These are phyloP conservation scores for Galerina marginata DNA, from an alignment of 768 basidiomycete genomes.

Conservation along the genomic window DNA sequence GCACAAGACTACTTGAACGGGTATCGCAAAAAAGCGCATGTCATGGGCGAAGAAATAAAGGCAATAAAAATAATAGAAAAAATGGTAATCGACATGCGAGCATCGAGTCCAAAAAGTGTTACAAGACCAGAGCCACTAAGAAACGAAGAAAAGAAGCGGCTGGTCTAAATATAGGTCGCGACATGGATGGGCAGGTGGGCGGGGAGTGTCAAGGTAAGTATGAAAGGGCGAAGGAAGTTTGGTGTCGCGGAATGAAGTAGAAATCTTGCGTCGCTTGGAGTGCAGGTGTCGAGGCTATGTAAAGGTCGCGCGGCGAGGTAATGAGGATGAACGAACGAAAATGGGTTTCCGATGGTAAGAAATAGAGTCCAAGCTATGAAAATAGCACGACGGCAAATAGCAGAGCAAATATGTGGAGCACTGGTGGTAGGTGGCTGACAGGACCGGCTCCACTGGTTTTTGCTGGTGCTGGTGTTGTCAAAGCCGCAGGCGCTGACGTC, in stretches of 20 bases:
- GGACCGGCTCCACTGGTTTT: constrained; percentile 3
- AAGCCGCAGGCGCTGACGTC: constrained; percentile 9
- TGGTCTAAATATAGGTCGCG: constrained; percentile 9
- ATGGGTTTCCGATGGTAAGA: not conserved
- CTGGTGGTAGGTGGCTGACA: not conserved
- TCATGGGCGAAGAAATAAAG: not conserved
- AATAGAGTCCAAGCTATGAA: not conserved
- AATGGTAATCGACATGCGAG: not conserved
- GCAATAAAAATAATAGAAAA: constrained; percentile 20
- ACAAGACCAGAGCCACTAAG: not conserved
- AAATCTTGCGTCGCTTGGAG: not conserved
- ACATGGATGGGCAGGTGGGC: not conserved
- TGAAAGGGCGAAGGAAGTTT: not conserved
- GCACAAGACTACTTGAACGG: not conserved
- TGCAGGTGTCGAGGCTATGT: constrained; percentile 1
- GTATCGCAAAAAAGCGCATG: not conserved
- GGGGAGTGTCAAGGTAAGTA: not conserved
- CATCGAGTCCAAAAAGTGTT: not conserved
- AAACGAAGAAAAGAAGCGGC: not conserved
- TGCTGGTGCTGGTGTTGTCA: constrained; percentile 2
- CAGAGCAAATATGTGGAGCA: not conserved
- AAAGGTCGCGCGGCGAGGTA: not conserved
- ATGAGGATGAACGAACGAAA: not conserved
- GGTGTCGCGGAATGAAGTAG: constrained; percentile 6
- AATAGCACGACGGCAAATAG: not conserved